These are phyloP conservation scores for Chlorella vulgaris DNA, from an alignment of 139 green algal genomes.

Conservation along the genomic window DNA sequence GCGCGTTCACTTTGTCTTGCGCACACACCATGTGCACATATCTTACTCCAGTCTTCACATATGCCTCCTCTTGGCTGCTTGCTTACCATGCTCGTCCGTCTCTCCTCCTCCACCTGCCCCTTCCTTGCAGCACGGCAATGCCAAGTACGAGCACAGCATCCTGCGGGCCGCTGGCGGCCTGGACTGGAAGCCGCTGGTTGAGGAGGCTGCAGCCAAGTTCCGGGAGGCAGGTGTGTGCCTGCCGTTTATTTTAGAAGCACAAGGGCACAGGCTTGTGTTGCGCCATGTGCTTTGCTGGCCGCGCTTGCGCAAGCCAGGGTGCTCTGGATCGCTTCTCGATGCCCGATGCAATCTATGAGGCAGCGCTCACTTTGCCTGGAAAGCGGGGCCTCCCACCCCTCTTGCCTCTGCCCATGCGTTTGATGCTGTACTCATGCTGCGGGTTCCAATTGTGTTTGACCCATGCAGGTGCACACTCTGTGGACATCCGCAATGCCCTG, in stretches of 20 bases:
- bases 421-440: too few relatives aligned
- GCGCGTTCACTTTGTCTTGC: too few relatives aligned
- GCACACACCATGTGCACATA: too few relatives aligned
- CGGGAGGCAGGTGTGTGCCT: conserved; percentile 38
- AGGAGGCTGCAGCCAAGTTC: conserved; percentile 53
- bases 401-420: too few relatives aligned
- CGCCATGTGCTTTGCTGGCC: neutral
- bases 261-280: neutral
- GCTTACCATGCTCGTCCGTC: neutral
- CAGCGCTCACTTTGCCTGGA: too few relatives aligned
- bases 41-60: too few relatives aligned
- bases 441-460: too few relatives aligned
- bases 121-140: conserved; percentile 39
- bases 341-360: too few relatives aligned
- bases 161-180: conserved; percentile 38
- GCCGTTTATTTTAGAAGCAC: neutral
- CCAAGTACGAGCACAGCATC: conserved; percentile 50
- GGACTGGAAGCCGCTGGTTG: conserved; percentile 52
- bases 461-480: conserved; percentile 30
- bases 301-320: too few relatives aligned
- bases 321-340: too few relatives aligned
- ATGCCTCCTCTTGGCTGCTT: too few relatives aligned
- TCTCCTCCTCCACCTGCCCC: neutral
- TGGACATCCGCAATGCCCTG: conserved; percentile 54
- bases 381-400: too few relatives aligned